These are phyloP conservation scores for Podospora pseudopauciseta DNA, from an alignment of 495 filamentous ascomycete species.

Conservation along the genomic window DNA sequence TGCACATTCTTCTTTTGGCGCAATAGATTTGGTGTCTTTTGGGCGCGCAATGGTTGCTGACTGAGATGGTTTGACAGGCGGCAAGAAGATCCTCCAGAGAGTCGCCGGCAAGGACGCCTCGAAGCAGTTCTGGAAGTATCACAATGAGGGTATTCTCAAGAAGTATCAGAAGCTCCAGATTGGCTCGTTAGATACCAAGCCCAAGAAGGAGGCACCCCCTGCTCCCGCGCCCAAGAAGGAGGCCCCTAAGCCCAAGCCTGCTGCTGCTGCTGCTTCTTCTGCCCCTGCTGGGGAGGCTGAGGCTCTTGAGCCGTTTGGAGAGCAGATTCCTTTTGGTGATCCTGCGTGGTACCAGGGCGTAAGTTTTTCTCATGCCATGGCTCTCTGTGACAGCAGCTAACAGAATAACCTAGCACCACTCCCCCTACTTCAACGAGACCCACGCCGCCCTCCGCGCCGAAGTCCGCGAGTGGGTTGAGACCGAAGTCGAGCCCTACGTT, in stretches of 20 bases:
- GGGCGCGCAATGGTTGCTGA: slow-evolving; percentile 13
- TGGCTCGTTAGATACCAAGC: slow-evolving; percentile 86
- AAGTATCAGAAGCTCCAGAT: slow-evolving; percentile 90
- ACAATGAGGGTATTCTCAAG: slow-evolving; percentile 89
- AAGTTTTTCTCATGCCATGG: slow-evolving; percentile 36
- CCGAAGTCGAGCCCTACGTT: slow-evolving; percentile 84
- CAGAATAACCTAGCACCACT: slow-evolving; percentile 67
- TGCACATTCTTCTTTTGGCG: background rate
- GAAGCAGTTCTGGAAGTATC: slow-evolving; percentile 99
- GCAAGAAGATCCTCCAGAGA: slow-evolving; percentile 94
- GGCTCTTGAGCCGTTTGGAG: slow-evolving; percentile 77
- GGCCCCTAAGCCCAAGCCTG: slow-evolving; percentile 48
- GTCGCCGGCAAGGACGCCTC: slow-evolving; percentile 96
- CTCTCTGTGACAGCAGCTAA: background rate
- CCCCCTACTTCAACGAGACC: slow-evolving; percentile 90
- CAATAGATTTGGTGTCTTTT: background rate
- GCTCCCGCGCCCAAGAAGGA: slow-evolving; percentile 44
- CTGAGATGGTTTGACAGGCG: slow-evolving; percentile 50
- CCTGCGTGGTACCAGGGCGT: slow-evolving; percentile 96
- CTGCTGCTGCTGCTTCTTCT: slow-evolving; percentile 50
- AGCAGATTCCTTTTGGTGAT: slow-evolving; percentile 86
- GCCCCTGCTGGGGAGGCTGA: slow-evolving; percentile 55
- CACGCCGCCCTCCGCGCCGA: slow-evolving; percentile 87
- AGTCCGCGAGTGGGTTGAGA: slow-evolving; percentile 86
- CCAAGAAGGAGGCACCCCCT: slow-evolving; percentile 53